Evolutionary conservation across 345 rosid species (phyloP).

Genomic region (Pugionium dolabratum): DNA sequence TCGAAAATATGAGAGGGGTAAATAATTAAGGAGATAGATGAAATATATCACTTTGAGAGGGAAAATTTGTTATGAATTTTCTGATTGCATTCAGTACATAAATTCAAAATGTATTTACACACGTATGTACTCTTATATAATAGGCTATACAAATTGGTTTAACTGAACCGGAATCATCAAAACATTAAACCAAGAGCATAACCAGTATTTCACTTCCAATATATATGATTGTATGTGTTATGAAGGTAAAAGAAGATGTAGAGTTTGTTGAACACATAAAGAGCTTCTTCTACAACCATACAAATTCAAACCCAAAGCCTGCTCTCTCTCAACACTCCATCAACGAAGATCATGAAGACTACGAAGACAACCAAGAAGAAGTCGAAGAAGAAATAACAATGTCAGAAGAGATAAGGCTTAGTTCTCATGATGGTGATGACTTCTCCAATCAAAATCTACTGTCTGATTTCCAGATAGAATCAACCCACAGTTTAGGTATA

Average conservation of each 20-base stretch:
- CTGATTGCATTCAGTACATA: too few relatives aligned
- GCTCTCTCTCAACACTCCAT: constrained; percentile 81
- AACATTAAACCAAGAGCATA: too few relatives aligned
- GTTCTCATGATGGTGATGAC: constrained; percentile 74
- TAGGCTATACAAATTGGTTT: too few relatives aligned
- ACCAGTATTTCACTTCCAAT: too few relatives aligned
- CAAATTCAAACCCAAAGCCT: constrained; percentile 60
- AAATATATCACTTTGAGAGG: too few relatives aligned
- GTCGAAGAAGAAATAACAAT: constrained; percentile 52
- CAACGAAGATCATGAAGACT: constrained; percentile 52
- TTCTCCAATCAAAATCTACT: constrained; percentile 58
- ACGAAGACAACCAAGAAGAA: constrained; percentile 45
- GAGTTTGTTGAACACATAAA: constrained; percentile 58
- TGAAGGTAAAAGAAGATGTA: constrained; percentile 62
- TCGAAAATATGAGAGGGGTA: too few relatives aligned
- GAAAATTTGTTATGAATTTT: too few relatives aligned
- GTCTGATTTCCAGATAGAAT: constrained; percentile 52
- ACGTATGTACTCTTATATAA: too few relatives aligned
- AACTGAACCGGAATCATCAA: too few relatives aligned
- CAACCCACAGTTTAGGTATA: constrained; percentile 35
- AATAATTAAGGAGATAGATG: too few relatives aligned
- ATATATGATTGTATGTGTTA: too few relatives aligned
- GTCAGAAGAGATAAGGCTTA: constrained; percentile 80
- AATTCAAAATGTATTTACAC: too few relatives aligned
- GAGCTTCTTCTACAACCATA: constrained; percentile 54